Percentiles rank a stretch among this genome's conserved stretches.
phyloP scores from a whole-genome alignment of 345 rosid species.

The Hypericum androsaemum region DNA sequence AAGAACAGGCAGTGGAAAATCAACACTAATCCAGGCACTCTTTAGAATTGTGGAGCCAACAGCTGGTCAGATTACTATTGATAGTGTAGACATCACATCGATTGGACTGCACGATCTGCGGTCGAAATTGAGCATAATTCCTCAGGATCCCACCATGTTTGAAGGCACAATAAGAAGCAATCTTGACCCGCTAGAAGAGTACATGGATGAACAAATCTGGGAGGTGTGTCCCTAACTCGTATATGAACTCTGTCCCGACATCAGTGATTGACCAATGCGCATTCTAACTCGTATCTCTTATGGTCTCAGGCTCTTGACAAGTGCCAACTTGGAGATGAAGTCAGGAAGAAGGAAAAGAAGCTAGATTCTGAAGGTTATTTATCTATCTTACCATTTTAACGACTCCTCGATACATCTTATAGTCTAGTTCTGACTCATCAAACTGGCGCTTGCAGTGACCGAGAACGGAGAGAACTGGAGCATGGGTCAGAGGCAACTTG shows the following conservation, averaged over 20 bases:
- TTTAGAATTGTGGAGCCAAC: slow-evolving; percentile 55
- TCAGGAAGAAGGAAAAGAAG: slow-evolving; percentile 40
- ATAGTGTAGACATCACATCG: slow-evolving; percentile 34
- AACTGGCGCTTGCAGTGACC: slow-evolving; percentile 19
- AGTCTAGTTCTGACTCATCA: background rate
- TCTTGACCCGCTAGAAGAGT: slow-evolving; percentile 53
- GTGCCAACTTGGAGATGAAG: slow-evolving; percentile 52
- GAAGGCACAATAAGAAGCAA: slow-evolving; percentile 52
- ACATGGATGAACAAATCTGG: slow-evolving; percentile 48
- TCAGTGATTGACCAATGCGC: background rate
- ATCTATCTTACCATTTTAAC: background rate
- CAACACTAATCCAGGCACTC: slow-evolving; percentile 53
- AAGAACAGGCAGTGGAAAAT: slow-evolving; percentile 61
- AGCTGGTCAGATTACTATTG: slow-evolving; percentile 45
- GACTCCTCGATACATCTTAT: background rate
- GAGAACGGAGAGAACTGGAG: slow-evolving; percentile 67
- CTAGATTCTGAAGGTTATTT: slow-evolving; percentile 41
- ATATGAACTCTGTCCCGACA: background rate
- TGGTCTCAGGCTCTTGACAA: slow-evolving; percentile 38
- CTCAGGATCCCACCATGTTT: slow-evolving; percentile 68
- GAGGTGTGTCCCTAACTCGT: slow-evolving; percentile 23
- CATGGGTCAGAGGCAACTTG: slow-evolving; percentile 55
- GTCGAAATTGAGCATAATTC: slow-evolving; percentile 52
- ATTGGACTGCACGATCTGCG: slow-evolving; percentile 59
- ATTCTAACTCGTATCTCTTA: background rate